Evolutionary conservation across 108 stramenopile genomes (phyloP).

Genomic region (Aureococcus anophagefferens): DNA sequence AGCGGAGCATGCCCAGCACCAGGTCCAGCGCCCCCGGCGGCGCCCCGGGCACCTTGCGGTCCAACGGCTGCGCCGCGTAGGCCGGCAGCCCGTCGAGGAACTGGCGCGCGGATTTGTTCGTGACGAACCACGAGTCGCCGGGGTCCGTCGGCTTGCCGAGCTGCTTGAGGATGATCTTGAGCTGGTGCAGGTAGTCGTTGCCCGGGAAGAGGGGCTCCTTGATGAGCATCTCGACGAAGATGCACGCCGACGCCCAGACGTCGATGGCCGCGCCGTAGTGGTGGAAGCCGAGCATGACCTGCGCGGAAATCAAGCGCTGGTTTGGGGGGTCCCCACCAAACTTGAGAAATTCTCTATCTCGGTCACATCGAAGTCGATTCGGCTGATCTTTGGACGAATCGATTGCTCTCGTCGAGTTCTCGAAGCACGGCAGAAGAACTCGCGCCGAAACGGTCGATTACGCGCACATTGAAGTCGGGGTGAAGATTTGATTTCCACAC

Average conservation of each 20-base stretch:
- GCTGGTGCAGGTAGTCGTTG: slow-evolving; percentile 20
- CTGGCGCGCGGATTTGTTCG: background rate
- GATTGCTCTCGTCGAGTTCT: no score
- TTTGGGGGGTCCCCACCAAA: no score
- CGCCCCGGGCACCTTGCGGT: background rate
- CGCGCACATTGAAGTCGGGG: no score
- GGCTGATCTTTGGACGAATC: no score
- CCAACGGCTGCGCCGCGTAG: background rate
- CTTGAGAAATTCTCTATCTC: no score
- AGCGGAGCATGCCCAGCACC: slow-evolving; percentile 5
- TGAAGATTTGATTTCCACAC: no score
- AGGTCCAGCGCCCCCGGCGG: background rate
- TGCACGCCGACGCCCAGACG: slow-evolving; percentile 44
- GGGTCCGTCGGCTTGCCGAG: slow-evolving; percentile 6
- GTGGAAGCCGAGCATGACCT: no score
- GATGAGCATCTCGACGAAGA: slow-evolving; percentile 24
- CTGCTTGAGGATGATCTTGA: slow-evolving; percentile 8
- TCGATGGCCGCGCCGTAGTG: slow-evolving; percentile 23
- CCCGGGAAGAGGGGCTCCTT: slow-evolving; percentile 17
- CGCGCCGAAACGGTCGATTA: no score
- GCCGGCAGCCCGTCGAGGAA: background rate
- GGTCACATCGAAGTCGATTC: no score
- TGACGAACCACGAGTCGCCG: slow-evolving; percentile 1
- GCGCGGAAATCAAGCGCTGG: no score
- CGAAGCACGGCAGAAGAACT: no score